Evolutionary conservation across 257 asterid genomes (phyloP), one percentile per base, ranked within the genome.

Genomic region (Solanum sitiens): DNA sequence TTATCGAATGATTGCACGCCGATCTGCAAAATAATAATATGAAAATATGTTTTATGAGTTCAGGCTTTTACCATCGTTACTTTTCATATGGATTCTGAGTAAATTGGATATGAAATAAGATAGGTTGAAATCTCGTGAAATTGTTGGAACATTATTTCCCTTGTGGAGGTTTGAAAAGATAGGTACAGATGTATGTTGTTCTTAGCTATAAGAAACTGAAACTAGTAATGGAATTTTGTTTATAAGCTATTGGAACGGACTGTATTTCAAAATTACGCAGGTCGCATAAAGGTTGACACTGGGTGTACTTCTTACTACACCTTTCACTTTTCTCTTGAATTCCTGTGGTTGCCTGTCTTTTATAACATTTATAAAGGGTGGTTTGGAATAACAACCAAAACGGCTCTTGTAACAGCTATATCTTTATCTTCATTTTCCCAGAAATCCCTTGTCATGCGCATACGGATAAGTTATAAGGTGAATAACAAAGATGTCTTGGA

Each of bases 361-460:
- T 61, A 61, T 61, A 3, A 4, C 30, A 61, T 61, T 63, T 63
- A 63, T 63, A 63, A n/a, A 63, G 71, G 32, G 33, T n/a, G 15
- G 11, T 63, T 63, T 63, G 71, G 71, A 23, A 63, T 63, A 63
- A 23, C 70, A 15, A 53, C 61, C 33, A 23, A 63, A 63, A n/a
- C 32, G 8, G 16, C 71, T 63, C 30, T 63, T 47, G 30, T 82
- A 11, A 30, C 37, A 20, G 70, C 45, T 82, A 32, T 50, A 87
- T 86, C 85, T 47, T 39, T 61, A 42, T 50, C 88, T 83, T 89
- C 37, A n/a, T 86, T 85, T 90, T 86, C 44, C 70, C 96, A 97
- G 99, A 97, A 96, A 96, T 90, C 99, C 84, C 92, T 95, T 86
- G 95, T 96, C 85, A 96, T 97, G 99, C 95, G 99, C 89, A n/a